Base-by-base conservation (phyloP, 306 rosid species). In the Vigna trinervia region DNA sequence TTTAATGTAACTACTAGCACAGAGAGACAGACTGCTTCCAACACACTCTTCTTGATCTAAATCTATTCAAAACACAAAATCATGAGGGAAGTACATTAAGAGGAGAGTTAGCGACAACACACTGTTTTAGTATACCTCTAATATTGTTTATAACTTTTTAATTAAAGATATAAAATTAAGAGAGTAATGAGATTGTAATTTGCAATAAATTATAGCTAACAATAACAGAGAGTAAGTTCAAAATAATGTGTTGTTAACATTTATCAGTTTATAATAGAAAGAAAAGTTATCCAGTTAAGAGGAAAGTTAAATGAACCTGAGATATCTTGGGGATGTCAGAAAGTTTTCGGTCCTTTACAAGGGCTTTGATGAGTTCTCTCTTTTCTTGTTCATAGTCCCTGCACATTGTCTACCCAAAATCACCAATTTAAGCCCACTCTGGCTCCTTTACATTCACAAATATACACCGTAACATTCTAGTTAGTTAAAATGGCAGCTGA, bases 321-420 rank as follows among this genome's bases (percentile, higher is more conserved):
- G 74, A 73, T 82, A 94, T 90, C 82, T 84, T 87, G 58, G 96
- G 89, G 22, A 94, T 80, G 13, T 86, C 89, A 36, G 87, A 85
- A 78, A 91, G 78, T 66, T 82, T 87, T 69, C 96, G 69, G 73
- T 76, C 88, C 80, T 82, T 84, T 34, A 86, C 89, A 67, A 91
- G 80, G 47, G 93, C 88, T 80, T 82, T 59, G 22, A 94, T 51
- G 82, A 94, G n/a, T 26, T 94, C 97, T 79, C 88, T 87, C 77
- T 82, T 89, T 83, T 94, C 98, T 80, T 90, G 82, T 5, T 81
- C 91, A 65, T 77, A 62, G 36, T 90, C 91, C 38, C 76, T 75
- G 85, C 88, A 90, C 98, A 91, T 88, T 73, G 86, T 75, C 98
- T 94, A 86, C 67, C 58, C 81, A 85, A 53, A 82, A 71, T 73